Percentiles rank a stretch among this genome's conserved stretches.
Conservation (phyloP, 345 rosid genomes). For the Laguncularia racemosa region DNA sequence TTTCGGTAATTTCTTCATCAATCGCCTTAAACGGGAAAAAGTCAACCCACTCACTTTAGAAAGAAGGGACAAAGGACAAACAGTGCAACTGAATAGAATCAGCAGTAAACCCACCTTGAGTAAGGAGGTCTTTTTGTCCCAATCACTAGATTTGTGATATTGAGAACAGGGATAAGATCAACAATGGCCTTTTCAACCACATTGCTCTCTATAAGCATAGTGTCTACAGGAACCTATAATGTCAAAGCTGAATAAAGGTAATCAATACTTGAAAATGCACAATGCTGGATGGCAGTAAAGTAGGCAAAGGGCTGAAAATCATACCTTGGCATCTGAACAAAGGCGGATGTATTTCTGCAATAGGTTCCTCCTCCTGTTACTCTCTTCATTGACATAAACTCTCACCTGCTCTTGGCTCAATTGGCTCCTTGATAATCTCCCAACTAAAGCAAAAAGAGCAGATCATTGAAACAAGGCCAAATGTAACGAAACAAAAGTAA, state of each 20-base stretch:
- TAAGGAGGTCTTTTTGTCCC: constrained; percentile 34
- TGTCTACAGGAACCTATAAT: constrained; percentile 45
- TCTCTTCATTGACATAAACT: constrained; percentile 48
- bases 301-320: neutral
- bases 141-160: constrained; percentile 48
- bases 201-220: constrained; percentile 44
- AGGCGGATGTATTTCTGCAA: constrained; percentile 46
- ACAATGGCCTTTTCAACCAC: constrained; percentile 35
- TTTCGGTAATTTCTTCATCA: constrained; percentile 22
- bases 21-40: constrained; percentile 14
- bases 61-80: neutral
- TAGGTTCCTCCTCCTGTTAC: constrained; percentile 40
- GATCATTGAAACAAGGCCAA: neutral
- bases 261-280: neutral
- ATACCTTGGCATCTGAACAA: constrained; percentile 43
- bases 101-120: constrained; percentile 24
- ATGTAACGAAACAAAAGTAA: no score
- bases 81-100: neutral
- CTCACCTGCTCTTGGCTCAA: constrained; percentile 41
- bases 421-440: constrained; percentile 49
- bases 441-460: constrained; percentile 25
- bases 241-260: constrained; percentile 1
- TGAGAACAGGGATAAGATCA: constrained; percentile 55
- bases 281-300: neutral
- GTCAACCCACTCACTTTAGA: neutral